A percentile compares a stretch with the other conserved stretches of the same genome.
These are phyloP conservation scores for Macrolepiota albuminosa DNA, from an alignment of 768 basidiomycete genomes.

Conservation along the genomic window DNA sequence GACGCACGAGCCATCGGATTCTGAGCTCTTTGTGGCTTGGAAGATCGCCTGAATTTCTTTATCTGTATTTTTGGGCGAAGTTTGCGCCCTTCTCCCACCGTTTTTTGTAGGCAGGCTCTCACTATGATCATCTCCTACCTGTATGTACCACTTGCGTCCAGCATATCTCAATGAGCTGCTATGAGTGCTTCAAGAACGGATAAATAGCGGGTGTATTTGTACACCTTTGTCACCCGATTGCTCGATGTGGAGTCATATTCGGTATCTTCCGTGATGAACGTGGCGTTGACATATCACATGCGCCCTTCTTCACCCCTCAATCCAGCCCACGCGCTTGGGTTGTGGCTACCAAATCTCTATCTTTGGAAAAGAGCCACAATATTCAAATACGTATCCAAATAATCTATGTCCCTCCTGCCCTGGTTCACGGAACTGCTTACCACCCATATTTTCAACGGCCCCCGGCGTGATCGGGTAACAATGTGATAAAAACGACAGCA, in stretches of 20 bases:
- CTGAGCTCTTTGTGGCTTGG: slow-evolving; percentile 44
- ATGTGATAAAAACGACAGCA: neutral
- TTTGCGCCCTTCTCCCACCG: slow-evolving; percentile 11
- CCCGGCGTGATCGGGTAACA: neutral
- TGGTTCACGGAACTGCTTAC: no score
- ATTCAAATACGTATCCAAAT: neutral
- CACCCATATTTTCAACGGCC: neutral
- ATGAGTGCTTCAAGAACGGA: slow-evolving; percentile 16
- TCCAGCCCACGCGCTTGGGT: neutral
- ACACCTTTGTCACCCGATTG: slow-evolving; percentile 12
- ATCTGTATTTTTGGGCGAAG: slow-evolving; percentile 21
- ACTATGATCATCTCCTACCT: neutral
- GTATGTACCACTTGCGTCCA: slow-evolving; percentile 13
- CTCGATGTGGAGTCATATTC: slow-evolving; percentile 6
- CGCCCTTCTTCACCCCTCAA: neutral
- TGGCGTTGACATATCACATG: neutral
- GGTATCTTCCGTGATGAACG: slow-evolving; percentile 12
- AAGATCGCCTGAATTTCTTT: slow-evolving; percentile 38
- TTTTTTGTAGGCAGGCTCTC: slow-evolving; percentile 17
- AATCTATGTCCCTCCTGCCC: neutral
- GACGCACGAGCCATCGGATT: slow-evolving; percentile 47
- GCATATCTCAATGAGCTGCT: slow-evolving; percentile 12
- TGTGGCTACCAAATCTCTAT: neutral
- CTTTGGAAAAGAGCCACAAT: neutral
- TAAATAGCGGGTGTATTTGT: slow-evolving; percentile 16